Conservation (phyloP, 2,329 filamentous ascomycete genomes). For the Huntiella decipiens region DNA sequence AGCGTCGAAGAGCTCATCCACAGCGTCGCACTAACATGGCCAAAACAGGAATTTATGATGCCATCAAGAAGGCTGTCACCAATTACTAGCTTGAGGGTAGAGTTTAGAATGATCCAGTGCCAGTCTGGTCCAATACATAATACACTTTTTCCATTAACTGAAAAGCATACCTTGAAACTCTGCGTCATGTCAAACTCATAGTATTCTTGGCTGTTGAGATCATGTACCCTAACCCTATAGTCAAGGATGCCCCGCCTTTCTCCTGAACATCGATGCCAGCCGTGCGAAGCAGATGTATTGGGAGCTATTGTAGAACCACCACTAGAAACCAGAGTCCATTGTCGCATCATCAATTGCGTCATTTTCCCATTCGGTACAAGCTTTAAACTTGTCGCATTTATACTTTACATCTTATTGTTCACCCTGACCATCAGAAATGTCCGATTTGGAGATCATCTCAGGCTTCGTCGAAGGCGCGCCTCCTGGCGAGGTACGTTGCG, state of each 20-base stretch:
- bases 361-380: too few relatives aligned
- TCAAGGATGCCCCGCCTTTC: not conserved
- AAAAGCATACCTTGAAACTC: too few relatives aligned
- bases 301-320: too few relatives aligned
- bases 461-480: slow-evolving; percentile 10
- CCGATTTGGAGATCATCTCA: slow-evolving; percentile 9
- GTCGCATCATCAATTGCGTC: too few relatives aligned
- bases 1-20: not conserved
- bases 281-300: too few relatives aligned
- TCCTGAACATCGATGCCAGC: too few relatives aligned
- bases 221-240: not conserved
- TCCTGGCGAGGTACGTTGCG: slow-evolving; percentile 9
- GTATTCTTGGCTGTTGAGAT: not conserved
- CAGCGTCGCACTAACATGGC: not conserved
- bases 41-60: slow-evolving; percentile 15
- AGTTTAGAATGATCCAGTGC: not conserved
- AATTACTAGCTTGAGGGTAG: slow-evolving; percentile 26
- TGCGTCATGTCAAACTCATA: not conserved
- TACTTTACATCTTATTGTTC: too few relatives aligned
- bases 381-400: too few relatives aligned
- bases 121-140: too few relatives aligned
- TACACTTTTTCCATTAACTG: too few relatives aligned
- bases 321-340: too few relatives aligned
- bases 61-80: slow-evolving; percentile 45
- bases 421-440: slow-evolving; percentile 1